These are phyloP conservation scores for Arachis hypogaea DNA, from an alignment of 306 rosid species.

Conservation along the genomic window DNA sequence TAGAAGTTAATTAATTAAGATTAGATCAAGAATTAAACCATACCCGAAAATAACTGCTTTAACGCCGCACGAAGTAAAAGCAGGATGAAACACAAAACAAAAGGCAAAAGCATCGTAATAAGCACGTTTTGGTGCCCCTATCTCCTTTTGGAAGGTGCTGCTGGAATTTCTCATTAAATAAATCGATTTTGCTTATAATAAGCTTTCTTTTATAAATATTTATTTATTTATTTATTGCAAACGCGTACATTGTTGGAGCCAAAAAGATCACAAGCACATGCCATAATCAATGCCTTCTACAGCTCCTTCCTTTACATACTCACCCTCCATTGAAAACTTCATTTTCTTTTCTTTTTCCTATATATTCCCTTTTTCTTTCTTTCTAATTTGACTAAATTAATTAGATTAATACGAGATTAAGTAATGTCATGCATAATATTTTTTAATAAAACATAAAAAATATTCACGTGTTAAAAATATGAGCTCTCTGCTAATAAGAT, in stretches of 20 bases:
- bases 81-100: slow-evolving; percentile 22
- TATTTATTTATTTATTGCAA: slow-evolving; percentile 16
- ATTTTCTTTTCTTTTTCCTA: neutral
- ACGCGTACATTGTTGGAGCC: slow-evolving; percentile 46
- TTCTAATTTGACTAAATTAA: neutral
- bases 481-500: neutral
- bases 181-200: neutral
- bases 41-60: slow-evolving; percentile 19
- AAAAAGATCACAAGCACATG: slow-evolving; percentile 56
- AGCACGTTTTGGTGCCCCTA: slow-evolving; percentile 44
- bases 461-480: too few relatives aligned
- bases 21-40: slow-evolving; percentile 15
- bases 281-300: slow-evolving; percentile 57
- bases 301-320: slow-evolving; percentile 26
- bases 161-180: neutral
- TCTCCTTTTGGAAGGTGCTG: slow-evolving; percentile 33
- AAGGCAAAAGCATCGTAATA: slow-evolving; percentile 37
- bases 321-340: slow-evolving; percentile 3
- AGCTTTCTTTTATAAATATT: too few relatives aligned
- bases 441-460: too few relatives aligned
- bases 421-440: too few relatives aligned
- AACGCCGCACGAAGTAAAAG: slow-evolving; percentile 29
- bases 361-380: neutral
- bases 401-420: too few relatives aligned
- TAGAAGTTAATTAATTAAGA: neutral